Evolutionary conservation across 176 grass and related monocot species (phyloP), one percentile per base, ranked within the genome.

Genomic region (Oryza punctata): DNA sequence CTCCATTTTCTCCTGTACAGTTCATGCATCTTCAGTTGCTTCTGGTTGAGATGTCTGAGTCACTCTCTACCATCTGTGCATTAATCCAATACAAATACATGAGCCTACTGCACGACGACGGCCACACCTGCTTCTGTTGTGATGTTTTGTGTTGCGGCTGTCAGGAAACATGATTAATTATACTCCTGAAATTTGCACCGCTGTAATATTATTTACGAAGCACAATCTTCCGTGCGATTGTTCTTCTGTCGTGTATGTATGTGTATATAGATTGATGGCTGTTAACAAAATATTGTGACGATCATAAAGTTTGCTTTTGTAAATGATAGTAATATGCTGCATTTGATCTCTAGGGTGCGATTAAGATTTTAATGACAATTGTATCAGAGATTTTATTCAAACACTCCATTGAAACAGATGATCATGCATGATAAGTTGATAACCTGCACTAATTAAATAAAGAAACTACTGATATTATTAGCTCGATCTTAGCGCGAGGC

Each of bases 1-100:
- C 65, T 72, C 38, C 79, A 27, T 91, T 89, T 87, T 84, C 85
- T 52, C 66, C 64, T 91, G 89, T 68, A 83, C 85, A 77, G 50
- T 82, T 73, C 75, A 86, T 85, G 72, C 18, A 79, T 72, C 78
- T 87, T 86, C 63, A 82, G 87, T 83, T 84, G 11, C 80, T 70
- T 70, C 49, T 79, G 54, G 80, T 72, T 86, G 84, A 69, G 80
- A 75, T 64, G n/a, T 68, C 74, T 87, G 63, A 75, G 84, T 57
- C 40, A 29, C 80, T 38, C 75, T 74, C 8, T 52, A 67, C 69
- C 23, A 4, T 86, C 37, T 74, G 68, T 78, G 78, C 88, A 82
- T 83, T 7, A 57, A 69, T 74, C 68, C 61, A 57, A 73, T 79
- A 72, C 79, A 69, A 43, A 23, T 78, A 70, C 28, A 49, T 50